Percentiles rank a stretch among this genome's conserved stretches.
These are phyloP conservation scores for Aspergillus unguis DNA, from an alignment of 2,329 filamentous ascomycete genomes.

Conservation along the genomic window DNA sequence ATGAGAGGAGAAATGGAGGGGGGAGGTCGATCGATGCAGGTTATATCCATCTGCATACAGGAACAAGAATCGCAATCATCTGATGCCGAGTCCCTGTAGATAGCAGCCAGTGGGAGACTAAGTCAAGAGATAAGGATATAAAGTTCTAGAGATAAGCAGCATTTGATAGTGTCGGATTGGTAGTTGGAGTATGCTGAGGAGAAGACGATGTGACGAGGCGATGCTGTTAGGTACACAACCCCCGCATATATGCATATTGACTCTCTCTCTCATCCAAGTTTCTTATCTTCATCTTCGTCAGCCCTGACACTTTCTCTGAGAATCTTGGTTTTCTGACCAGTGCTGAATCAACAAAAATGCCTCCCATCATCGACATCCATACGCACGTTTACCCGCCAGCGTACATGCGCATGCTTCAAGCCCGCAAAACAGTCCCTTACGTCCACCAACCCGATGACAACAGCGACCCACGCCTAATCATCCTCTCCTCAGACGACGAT, in stretches of 20 bases:
- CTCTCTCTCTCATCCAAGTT: not conserved
- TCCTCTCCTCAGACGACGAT: conserved; percentile 47
- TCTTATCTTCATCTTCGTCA: not conserved
- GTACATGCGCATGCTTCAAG: conserved; percentile 57
- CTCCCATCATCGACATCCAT: conserved; percentile 57
- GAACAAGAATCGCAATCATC: not conserved
- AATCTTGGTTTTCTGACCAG: not conserved
- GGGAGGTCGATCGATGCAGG: not conserved
- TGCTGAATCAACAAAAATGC: conserved; percentile 20
- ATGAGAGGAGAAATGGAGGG: not conserved
- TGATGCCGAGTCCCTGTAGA: not conserved
- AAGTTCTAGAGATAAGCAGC: no score
- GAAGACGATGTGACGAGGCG: no score
- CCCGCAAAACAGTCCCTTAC: conserved; percentile 48
- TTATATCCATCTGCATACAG: not conserved
- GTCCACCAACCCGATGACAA: conserved; percentile 39
- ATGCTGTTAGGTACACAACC: not conserved
- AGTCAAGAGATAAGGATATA: not conserved
- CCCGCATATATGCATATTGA: not conserved
- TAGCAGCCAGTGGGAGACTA: not conserved
- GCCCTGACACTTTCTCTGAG: not conserved
- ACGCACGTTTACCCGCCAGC: conserved; percentile 62
- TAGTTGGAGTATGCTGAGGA: not conserved
- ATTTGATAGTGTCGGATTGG: not conserved
- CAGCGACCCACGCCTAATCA: conserved; percentile 43